These are phyloP conservation scores for Physcomitrellopsis africana DNA, from an alignment of 225 moss, liverwort and hornwort species.

Conservation along the genomic window DNA sequence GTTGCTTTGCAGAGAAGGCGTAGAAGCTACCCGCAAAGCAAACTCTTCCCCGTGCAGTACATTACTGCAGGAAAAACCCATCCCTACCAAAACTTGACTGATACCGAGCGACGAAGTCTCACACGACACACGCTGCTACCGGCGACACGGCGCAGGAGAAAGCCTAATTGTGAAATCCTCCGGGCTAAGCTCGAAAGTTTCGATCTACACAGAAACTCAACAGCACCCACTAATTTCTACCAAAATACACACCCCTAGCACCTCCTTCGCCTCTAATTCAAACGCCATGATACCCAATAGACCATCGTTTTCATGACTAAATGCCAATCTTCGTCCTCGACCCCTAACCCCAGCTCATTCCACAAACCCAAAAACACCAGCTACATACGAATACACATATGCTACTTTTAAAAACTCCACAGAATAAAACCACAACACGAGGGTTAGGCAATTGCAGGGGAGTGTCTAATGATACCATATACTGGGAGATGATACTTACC, in stretches of 20 bases:
- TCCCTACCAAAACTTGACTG: neutral
- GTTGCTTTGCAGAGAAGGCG: neutral
- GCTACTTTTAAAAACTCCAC: neutral
- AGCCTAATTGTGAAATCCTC: too few relatives aligned
- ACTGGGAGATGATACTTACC: slow-evolving; percentile 13
- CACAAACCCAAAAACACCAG: neutral
- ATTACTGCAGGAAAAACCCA: neutral
- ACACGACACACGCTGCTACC: neutral
- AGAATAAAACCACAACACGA: neutral
- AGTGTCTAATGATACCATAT: neutral
- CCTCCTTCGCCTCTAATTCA: too few relatives aligned
- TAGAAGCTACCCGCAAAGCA: neutral
- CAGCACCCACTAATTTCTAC: too few relatives aligned
- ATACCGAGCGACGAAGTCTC: neutral
- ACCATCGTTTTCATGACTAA: too few relatives aligned
- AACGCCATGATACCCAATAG: too few relatives aligned
- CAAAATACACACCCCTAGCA: neutral
- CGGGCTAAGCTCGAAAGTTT: too few relatives aligned
- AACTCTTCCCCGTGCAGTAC: neutral
- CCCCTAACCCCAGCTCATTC: too few relatives aligned
- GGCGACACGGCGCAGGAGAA: too few relatives aligned
- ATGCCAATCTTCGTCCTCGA: too few relatives aligned
- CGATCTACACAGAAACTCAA: too few relatives aligned
- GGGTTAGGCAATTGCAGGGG: neutral
- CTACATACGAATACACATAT: neutral